These are phyloP conservation scores for Amylocarpus encephaloides DNA, from an alignment of 2,329 filamentous ascomycete genomes.

Conservation along the genomic window DNA sequence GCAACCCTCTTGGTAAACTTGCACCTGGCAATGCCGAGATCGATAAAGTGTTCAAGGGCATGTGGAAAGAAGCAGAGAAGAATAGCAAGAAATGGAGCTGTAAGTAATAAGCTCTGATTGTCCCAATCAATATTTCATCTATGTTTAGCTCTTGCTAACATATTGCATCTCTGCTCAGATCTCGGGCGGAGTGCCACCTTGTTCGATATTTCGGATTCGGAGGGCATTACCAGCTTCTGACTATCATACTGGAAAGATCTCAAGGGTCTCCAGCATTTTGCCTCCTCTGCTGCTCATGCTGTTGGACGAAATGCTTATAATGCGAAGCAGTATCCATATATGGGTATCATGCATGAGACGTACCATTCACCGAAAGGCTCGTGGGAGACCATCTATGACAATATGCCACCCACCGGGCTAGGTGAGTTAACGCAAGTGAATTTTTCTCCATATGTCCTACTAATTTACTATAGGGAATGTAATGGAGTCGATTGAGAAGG, in stretches of 20 bases:
- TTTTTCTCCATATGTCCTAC: no score
- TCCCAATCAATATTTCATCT: not conserved
- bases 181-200: conserved; percentile 1
- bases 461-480: not conserved
- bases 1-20: conserved; percentile 1
- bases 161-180: not conserved
- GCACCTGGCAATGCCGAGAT: conserved; percentile 1
- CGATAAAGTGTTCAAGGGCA: conserved; percentile 4
- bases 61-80: conserved; percentile 6
- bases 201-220: conserved; percentile 2
- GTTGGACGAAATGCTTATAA: not conserved
- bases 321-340: conserved; percentile 1
- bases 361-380: conserved; percentile 2
- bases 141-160: not conserved
- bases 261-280: conserved; percentile 2
- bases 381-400: conserved; percentile 3
- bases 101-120: not conserved
- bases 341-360: conserved; percentile 2
- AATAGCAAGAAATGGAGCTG: conserved; percentile 3
- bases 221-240: conserved; percentile 2
- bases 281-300: not conserved
- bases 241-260: conserved; percentile 7
- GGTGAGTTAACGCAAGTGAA: not conserved
- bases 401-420: not conserved
- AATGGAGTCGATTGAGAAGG: not conserved